Percentiles rank a stretch among this genome's conserved stretches.
Conservation (phyloP, 306 rosid genomes). For the Delonix regia region DNA sequence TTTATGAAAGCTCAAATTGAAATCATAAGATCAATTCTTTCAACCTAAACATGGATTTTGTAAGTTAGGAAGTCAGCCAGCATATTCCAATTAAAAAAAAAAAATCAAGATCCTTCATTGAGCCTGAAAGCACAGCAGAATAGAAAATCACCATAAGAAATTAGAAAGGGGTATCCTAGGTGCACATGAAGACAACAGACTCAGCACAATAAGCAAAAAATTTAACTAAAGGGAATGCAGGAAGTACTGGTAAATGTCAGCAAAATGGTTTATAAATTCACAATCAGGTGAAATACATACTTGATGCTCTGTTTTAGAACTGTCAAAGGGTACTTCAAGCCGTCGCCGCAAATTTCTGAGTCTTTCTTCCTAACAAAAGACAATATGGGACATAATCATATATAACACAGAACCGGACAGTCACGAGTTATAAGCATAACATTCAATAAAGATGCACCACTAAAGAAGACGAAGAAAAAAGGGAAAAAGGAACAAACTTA, state of each 20-base stretch:
- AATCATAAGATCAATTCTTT: neutral
- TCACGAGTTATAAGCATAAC: neutral
- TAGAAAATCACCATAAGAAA: conserved; percentile 4
- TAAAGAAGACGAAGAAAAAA: neutral
- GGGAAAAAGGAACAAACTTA: neutral
- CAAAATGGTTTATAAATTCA: conserved; percentile 11
- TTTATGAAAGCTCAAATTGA: neutral
- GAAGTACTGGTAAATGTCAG: conserved; percentile 11
- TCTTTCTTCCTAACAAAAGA: conserved; percentile 72
- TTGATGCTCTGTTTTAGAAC: conserved; percentile 85
- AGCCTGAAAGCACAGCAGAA: conserved; percentile 4
- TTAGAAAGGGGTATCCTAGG: neutral
- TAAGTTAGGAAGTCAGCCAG: neutral
- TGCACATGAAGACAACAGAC: neutral
- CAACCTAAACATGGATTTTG: conserved; percentile 26
- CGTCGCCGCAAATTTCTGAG: conserved; percentile 62
- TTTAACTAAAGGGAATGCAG: conserved; percentile 4
- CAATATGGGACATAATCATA: conserved; percentile 26
- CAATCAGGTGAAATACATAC: conserved; percentile 50
- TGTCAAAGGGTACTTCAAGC: conserved; percentile 89
- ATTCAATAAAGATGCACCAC: neutral
- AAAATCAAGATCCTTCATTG: conserved; percentile 15
- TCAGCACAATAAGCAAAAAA: conserved; percentile 1
- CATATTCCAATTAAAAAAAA: conserved; percentile 13
- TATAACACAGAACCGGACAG: conserved; percentile 10